Conservation (phyloP, 2,329 filamentous ascomycete genomes). For the Aspergillus carbonarius region DNA sequence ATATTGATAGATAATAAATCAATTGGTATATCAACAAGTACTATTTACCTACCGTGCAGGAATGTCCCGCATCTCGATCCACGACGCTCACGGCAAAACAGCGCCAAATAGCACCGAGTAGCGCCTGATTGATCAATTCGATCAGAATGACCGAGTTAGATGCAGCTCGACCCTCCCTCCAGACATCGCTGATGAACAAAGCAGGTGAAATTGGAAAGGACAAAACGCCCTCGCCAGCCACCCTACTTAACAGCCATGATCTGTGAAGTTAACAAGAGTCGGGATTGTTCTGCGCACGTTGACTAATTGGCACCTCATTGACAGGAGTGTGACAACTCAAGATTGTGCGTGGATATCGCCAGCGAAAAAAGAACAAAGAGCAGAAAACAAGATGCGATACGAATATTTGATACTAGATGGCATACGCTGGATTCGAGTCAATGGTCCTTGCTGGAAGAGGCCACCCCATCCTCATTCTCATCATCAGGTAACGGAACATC, state of each 20-base stretch:
- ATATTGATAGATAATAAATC: no score
- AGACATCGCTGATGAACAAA: constrained; percentile 25
- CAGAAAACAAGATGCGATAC: neutral
- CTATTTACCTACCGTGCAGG: neutral
- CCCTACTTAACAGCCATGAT: constrained; percentile 26
- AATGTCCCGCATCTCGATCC: neutral
- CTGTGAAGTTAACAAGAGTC: constrained; percentile 35
- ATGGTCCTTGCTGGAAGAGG: constrained; percentile 26
- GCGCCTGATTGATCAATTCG: constrained; percentile 24
- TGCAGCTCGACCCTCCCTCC: constrained; percentile 33
- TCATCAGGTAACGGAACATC: constrained; percentile 63
- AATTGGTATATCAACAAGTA: neutral
- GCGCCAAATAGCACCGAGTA: constrained; percentile 13
- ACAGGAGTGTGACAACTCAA: constrained; percentile 90
- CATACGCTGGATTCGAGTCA: constrained; percentile 12
- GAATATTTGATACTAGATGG: neutral
- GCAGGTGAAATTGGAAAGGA: constrained; percentile 25
- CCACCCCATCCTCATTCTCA: constrained; percentile 61
- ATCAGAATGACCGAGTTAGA: neutral
- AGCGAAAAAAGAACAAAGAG: neutral
- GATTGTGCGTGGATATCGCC: constrained; percentile 66
- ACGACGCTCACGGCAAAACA: constrained; percentile 27
- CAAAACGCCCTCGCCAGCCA: constrained; percentile 33
- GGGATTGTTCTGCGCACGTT: constrained; percentile 77
- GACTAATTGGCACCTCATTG: constrained; percentile 94